These are phyloP conservation scores for Pilasporangium apinafurcum DNA, from an alignment of 352 stramenopile genomes.

Conservation along the genomic window DNA sequence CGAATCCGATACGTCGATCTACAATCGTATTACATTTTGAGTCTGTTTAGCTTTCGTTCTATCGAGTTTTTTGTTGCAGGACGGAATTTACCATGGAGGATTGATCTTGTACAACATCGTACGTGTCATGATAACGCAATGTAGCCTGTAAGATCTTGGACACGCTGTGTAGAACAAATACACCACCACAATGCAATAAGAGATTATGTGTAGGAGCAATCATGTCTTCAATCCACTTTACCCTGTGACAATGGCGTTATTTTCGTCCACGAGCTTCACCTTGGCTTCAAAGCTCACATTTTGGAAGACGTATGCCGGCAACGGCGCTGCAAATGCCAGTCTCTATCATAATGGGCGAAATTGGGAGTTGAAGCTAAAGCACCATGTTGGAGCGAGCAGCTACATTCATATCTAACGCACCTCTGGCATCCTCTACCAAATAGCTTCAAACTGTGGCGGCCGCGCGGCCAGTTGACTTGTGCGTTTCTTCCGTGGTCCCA, in stretches of 20 bases:
- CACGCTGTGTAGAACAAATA: conserved; percentile 11
- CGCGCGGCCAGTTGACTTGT: background rate
- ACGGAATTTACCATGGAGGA: conserved; percentile 21
- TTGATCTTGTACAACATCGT: conserved; percentile 64
- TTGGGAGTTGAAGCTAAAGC: too few species aligned
- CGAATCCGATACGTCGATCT: conserved; percentile 9
- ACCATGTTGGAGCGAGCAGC: background rate
- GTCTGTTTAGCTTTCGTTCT: conserved; percentile 2
- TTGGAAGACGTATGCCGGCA: conserved; percentile 58
- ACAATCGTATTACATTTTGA: background rate
- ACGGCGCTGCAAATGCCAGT: conserved; percentile 45
- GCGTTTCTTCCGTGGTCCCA: background rate
- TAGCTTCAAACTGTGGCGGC: background rate
- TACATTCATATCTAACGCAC: conserved; percentile 10
- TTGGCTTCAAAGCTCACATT: conserved; percentile 45
- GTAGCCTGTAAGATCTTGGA: conserved; percentile 41
- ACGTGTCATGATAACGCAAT: conserved; percentile 69
- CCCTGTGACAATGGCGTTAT: conserved; percentile 52
- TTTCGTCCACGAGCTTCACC: conserved; percentile 56
- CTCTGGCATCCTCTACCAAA: conserved; percentile 22
- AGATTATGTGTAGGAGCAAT: background rate
- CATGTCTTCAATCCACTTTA: conserved; percentile 7
- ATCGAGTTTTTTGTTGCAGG: too few species aligned
- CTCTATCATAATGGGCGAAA: too few species aligned
- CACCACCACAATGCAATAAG: background rate